Conservation (phyloP, 768 basidiomycete genomes). For the Clitopilus hobsonii region DNA sequence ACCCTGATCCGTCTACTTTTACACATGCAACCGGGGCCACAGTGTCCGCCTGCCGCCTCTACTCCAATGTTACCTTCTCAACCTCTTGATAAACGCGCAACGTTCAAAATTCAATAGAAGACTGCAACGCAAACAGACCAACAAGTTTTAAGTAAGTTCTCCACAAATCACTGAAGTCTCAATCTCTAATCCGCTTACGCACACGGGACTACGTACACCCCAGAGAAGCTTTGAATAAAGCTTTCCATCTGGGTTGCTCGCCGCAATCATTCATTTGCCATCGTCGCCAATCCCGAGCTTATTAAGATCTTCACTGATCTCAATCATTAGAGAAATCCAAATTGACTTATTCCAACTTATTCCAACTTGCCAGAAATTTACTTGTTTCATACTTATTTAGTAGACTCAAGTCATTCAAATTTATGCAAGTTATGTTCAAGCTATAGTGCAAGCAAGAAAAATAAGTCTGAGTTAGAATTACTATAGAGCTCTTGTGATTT, state of each 20-base stretch:
- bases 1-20: too few relatives aligned
- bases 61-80: too few relatives aligned
- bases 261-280: conserved; percentile 3
- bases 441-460: too few relatives aligned
- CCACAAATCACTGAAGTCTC: neutral
- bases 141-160: conserved; percentile 11
- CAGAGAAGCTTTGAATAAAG: conserved; percentile 14
- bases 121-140: conserved; percentile 3
- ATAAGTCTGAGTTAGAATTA: too few relatives aligned
- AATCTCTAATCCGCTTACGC: conserved; percentile 1
- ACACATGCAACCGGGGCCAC: too few relatives aligned
- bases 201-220: conserved; percentile 13
- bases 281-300: conserved; percentile 4
- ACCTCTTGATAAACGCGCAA: neutral
- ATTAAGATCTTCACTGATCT: conserved; percentile 11
- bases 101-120: conserved; percentile 5
- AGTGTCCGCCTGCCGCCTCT: neutral
- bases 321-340: too few relatives aligned
- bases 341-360: neutral
- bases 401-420: conserved; percentile 9
- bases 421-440: too few relatives aligned
- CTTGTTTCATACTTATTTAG: conserved; percentile 4
- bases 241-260: conserved; percentile 5
- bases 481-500: too few relatives aligned
- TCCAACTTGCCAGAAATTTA: neutral